These are phyloP conservation scores for Aspergillus bertholletiae DNA, from an alignment of 495 filamentous ascomycete genomes.

Conservation along the genomic window DNA sequence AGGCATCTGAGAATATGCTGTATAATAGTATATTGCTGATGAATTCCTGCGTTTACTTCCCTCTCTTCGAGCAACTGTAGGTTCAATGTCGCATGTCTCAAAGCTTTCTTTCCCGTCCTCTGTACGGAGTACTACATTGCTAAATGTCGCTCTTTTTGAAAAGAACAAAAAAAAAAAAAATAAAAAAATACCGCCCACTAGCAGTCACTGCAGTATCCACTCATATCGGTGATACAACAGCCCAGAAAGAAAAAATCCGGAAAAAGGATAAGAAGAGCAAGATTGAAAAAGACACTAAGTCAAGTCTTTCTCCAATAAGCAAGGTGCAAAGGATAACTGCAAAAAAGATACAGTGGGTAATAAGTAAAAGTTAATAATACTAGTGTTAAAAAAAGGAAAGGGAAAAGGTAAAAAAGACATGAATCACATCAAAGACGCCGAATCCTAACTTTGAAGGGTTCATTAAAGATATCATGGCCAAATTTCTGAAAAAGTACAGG, in stretches of 20 bases:
- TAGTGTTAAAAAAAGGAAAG: constrained; percentile 3
- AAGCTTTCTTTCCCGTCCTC: not conserved
- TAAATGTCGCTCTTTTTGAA: not conserved
- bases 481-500: constrained; percentile 16
- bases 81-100: no score
- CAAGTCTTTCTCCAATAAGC: not conserved
- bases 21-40: no score
- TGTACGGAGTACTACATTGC: not conserved
- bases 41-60: no score
- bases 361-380: no score
- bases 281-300: constrained; percentile 4
- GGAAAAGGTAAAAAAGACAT: constrained; percentile 1
- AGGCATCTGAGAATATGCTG: no score
- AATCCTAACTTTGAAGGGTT: constrained; percentile 17
- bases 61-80: no score
- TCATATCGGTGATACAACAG: constrained; percentile 5
- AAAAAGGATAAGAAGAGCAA: constrained; percentile 3
- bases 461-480: constrained; percentile 25
- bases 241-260: not conserved
- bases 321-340: not conserved
- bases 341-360: not conserved
- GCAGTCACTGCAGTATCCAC: constrained; percentile 9
- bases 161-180: constrained; percentile 1
- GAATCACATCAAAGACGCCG: constrained; percentile 9
- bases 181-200: not conserved